phyloP scores from a whole-genome alignment of 2,329 filamentous ascomycete genomes.

The Claviceps arundinis region DNA sequence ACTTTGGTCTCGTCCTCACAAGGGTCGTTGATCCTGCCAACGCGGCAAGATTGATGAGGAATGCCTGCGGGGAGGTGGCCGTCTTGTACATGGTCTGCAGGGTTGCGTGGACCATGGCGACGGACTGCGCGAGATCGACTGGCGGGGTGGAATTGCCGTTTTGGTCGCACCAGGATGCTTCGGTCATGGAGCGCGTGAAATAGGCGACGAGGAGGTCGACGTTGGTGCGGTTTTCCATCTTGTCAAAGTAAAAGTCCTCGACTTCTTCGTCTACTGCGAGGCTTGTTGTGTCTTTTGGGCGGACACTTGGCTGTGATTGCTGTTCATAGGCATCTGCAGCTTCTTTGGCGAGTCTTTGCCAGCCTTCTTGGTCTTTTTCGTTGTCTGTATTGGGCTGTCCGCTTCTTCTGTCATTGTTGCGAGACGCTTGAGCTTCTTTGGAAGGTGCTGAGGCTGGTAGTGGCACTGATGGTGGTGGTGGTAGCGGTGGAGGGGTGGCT shows the following conservation, averaged over 20 bases:
- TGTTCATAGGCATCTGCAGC: constrained; percentile 10
- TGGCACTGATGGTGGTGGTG: constrained; percentile 26
- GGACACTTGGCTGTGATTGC: background rate
- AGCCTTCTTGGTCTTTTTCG: constrained; percentile 5
- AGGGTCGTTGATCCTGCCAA: constrained; percentile 40
- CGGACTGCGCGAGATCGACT: constrained; percentile 38
- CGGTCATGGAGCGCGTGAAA: constrained; percentile 36
- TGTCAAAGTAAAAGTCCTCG: constrained; percentile 21
- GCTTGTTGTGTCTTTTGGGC: background rate
- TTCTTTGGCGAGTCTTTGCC: constrained; percentile 12
- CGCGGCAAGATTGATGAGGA: constrained; percentile 46
- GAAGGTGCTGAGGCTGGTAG: constrained; percentile 17
- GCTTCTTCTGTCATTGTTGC: background rate
- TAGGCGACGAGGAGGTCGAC: constrained; percentile 42
- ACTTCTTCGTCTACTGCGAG: constrained; percentile 7
- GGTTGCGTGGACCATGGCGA: constrained; percentile 39
- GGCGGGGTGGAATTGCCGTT: constrained; percentile 28
- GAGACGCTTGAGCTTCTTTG: constrained; percentile 25
- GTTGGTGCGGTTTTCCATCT: constrained; percentile 35
- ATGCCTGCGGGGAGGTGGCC: constrained; percentile 38
- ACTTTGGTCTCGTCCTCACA: constrained; percentile 27
- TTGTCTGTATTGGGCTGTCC: background rate
- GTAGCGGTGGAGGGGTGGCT: constrained; percentile 36
- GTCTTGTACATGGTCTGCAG: constrained; percentile 38
- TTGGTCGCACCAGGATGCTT: constrained; percentile 38